Percentiles rank a stretch among this genome's conserved stretches.
Evolutionary conservation across 305 asterid species (phyloP).

Genomic region (Fraxinus velutina): DNA sequence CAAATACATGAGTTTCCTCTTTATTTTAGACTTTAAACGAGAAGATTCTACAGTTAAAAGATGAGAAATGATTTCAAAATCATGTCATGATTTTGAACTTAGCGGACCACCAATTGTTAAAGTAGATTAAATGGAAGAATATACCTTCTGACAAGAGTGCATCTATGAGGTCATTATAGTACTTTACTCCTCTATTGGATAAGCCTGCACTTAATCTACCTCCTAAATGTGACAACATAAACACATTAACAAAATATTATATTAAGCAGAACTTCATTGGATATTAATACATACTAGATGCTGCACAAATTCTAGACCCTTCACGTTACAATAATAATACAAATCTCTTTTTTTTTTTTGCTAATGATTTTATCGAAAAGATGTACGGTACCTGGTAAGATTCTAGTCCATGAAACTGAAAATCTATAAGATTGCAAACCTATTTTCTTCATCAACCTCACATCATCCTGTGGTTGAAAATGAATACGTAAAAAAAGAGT

Average conservation of each 20-base stretch:
- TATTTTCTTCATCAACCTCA: conserved; percentile 34
- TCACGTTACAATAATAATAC: neutral
- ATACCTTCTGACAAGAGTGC: conserved; percentile 30
- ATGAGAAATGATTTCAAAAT: too few species aligned
- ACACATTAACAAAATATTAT: neutral
- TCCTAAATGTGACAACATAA: conserved; percentile 13
- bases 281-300: neutral
- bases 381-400: conserved; percentile 29
- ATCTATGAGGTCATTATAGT: conserved; percentile 37
- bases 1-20: neutral
- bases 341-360: too few species aligned
- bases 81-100: too few species aligned
- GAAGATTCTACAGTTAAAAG: too few species aligned
- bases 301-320: neutral
- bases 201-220: conserved; percentile 30
- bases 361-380: too few species aligned
- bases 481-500: too few species aligned
- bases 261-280: neutral
- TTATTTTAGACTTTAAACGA: neutral
- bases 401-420: conserved; percentile 40
- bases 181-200: conserved; percentile 33
- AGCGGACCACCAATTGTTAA: too few species aligned
- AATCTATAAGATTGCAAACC: conserved; percentile 35
- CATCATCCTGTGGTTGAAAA: conserved; percentile 25
- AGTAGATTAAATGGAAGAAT: too few species aligned